These are phyloP conservation scores for Echium plantagineum DNA, from an alignment of 257 asterid genomes.

Conservation along the genomic window DNA sequence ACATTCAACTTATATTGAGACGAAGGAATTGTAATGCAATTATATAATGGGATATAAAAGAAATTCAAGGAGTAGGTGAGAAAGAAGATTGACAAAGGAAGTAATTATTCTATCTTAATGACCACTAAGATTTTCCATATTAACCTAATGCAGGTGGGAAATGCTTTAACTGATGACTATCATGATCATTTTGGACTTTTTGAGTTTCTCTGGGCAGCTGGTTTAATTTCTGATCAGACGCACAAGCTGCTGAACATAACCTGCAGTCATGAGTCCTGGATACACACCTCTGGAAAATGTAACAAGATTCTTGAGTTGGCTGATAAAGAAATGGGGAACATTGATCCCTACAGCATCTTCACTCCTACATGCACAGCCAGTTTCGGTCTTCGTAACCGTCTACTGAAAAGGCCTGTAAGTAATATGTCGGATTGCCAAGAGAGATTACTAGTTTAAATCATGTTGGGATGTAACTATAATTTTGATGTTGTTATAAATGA, in stretches of 20 bases:
- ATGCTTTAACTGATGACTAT: conserved; percentile 80
- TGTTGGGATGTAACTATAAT: too few relatives aligned
- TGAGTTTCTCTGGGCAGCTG: conserved; percentile 80
- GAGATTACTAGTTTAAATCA: too few relatives aligned
- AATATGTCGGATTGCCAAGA: neutral
- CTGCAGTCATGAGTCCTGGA: conserved; percentile 51
- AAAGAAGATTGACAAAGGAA: too few relatives aligned
- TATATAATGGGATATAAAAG: too few relatives aligned
- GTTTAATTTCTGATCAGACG: conserved; percentile 91
- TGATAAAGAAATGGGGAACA: conserved; percentile 61
- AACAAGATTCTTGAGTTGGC: conserved; percentile 42
- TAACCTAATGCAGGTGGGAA: conserved; percentile 61
- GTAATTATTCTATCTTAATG: neutral
- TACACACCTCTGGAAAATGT: conserved; percentile 38
- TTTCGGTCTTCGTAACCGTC: conserved; percentile 27
- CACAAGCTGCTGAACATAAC: conserved; percentile 51
- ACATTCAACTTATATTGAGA: too few relatives aligned
- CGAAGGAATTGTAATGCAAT: too few relatives aligned
- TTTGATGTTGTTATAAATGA: neutral
- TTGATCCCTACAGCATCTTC: conserved; percentile 81
- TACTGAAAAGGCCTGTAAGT: conserved; percentile 46
- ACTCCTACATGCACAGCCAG: conserved; percentile 80
- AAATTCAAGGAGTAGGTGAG: too few relatives aligned
- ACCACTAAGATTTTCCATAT: neutral
- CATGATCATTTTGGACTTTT: conserved; percentile 76